These are phyloP conservation scores for Trichosporon faecale DNA, from an alignment of 1,284 basidiomycete species.

Conservation along the genomic window DNA sequence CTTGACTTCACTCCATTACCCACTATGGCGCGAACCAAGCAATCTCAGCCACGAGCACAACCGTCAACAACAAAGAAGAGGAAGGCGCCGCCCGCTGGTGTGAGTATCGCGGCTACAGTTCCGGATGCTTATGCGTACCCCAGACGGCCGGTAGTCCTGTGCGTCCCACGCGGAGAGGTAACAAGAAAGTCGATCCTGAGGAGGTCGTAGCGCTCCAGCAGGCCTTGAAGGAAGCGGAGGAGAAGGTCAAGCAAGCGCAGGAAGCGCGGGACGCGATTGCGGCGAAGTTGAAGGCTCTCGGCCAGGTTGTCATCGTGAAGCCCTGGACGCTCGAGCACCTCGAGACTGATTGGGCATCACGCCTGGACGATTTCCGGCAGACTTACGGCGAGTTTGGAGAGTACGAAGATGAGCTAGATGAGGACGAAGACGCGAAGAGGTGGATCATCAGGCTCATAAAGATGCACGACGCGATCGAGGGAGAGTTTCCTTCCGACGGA, in stretches of 20 bases:
- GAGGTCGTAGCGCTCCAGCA: not conserved
- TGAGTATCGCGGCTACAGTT: not conserved
- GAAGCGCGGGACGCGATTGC: not conserved
- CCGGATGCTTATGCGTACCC: not conserved
- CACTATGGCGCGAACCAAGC: not conserved
- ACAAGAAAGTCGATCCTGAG: not conserved
- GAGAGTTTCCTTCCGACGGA: not conserved
- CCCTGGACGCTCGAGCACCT: not conserved
- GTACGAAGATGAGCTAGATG: not conserved
- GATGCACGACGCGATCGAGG: not conserved
- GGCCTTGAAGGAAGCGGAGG: not conserved
- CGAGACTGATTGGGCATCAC: not conserved
- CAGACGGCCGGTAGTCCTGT: not conserved
- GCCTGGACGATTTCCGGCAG: not conserved
- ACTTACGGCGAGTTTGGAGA: not conserved
- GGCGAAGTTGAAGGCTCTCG: not conserved
- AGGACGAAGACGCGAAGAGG: not conserved
- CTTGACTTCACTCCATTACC: not conserved
- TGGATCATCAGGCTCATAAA: not conserved
- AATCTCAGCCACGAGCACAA: not conserved
- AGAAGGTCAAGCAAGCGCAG: not conserved
- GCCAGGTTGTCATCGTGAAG: not conserved
- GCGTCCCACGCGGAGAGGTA: not conserved
- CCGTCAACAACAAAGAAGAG: not conserved
- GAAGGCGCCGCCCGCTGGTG: not conserved